Evolutionary conservation across 2,329 filamentous ascomycete species (phyloP), one percentile per base, ranked within the genome.

Genomic region (Stachybotrys elegans): DNA sequence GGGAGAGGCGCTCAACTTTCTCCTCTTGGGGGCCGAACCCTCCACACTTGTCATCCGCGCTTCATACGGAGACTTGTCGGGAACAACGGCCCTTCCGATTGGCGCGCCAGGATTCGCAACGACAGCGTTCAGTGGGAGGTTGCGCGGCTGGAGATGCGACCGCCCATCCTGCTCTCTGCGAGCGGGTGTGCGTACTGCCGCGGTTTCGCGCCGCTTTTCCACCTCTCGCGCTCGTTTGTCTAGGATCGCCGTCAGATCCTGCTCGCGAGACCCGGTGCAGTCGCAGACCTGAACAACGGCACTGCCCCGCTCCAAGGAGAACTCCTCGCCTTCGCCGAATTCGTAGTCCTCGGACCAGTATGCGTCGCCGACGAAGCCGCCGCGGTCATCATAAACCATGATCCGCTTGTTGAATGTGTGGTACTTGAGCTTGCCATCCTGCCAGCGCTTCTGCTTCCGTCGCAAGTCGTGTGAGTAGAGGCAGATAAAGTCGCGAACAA

Each of bases 381-480:
- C 81, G 3, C 79, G 72, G 38, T 88, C 82, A 61, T 95, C 90
- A 56, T 93, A 92, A 6, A 94, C 87, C 88, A 96, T 94, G 47
- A 93, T 72, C 5, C 88, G 82, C 59, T 83, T 88, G 69, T 96
- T 96, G 77, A 95, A 95, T 1, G 86, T 85, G 59, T 96, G 91
- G 51, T 85, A 95, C 51, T 85, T 86, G 48, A 96, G 78, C 42
- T 82, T 82, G 27, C 92, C 91, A 83, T 96, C 91, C 57, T 95
- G 88, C 91, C 91, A 96, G 48, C 88, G 76, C 62, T 96, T 96
- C 54, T 88, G 83, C 68, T 96, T 96, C 44, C 88, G 82, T 42
- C 83, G 81, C 34, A 95, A 63, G 59, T 96, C 91, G 59, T 88
- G 81, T 2, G 90, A 94, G 65, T 88, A 96, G 5, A 96, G 81